Base-by-base conservation (phyloP, 2,329 filamentous ascomycete genomes). In the Penicillium sp. region DNA sequence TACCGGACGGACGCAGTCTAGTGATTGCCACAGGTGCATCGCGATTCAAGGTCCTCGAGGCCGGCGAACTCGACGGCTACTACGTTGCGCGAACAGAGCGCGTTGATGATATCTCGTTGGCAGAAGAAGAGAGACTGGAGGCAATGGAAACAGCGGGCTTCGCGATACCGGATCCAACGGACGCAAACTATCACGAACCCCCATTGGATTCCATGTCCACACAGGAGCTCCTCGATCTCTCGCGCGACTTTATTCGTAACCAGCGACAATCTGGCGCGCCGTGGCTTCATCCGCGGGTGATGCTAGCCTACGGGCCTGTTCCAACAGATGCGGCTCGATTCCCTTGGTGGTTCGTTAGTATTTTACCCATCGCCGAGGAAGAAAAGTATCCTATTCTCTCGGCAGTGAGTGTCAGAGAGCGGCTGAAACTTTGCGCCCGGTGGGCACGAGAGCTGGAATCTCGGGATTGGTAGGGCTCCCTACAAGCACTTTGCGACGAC, bases 331-430 rank as follows among this genome's bases (percentile, higher is more conserved):
- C 91, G 0, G 87, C 87, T 3, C 74, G 86, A 1, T 95, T 96
- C 65, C 90, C 92, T 0, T 96, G 92, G 83, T 97, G 93, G 93
- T 89, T 96, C 65, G 92, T 90, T 10, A 91, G 87, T 69, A 87
- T 95, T 19, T 76, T 96, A 13, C 92, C 92, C 0, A 87, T 95
- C 39, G 83, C 85, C 14, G 90, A 95, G 27, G 79, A 86, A 31
- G 89, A 95, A 68, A 96, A 94, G 72, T 96, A 96, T 66, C 81
- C 84, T 13, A 78, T 97, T 19, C 77, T 97, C 14, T 81, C 82
- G 13, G 89, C 89, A 5, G 87, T 82, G 3, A 94, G 90, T 65
- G 91, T 96, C 4, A 82, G 93, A 60, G 87, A 92, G 69, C 82
- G 93, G 57, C 76, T 96, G 56, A 96, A 96, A 78, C 89, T 96